Percentiles rank a stretch among this genome's conserved stretches.
These are phyloP conservation scores for Skeletonema grethae DNA, from an alignment of 108 stramenopile genomes.

Conservation along the genomic window DNA sequence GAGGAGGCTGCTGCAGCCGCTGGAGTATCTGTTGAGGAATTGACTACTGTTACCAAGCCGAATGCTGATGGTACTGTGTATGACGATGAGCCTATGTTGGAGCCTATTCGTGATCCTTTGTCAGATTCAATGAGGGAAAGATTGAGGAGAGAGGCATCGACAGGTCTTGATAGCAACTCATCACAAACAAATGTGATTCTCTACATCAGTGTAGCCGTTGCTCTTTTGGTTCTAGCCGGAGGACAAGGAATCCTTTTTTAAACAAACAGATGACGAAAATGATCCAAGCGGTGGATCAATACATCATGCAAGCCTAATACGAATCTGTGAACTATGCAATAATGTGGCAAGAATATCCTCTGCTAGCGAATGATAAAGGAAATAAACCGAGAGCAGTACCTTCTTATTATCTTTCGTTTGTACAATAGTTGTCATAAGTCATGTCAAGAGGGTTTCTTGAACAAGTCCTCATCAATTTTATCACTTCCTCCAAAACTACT, in stretches of 20 bases:
- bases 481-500: background rate
- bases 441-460: background rate
- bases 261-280: background rate
- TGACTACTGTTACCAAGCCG: constrained; percentile 6
- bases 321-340: background rate
- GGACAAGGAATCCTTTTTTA: constrained; percentile 78
- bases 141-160: constrained; percentile 70
- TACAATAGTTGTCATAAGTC: background rate
- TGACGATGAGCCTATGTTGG: constrained; percentile 45
- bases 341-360: background rate
- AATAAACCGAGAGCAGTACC: background rate
- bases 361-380: background rate
- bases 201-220: constrained; percentile 71
- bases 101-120: constrained; percentile 54
- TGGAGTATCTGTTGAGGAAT: constrained; percentile 35
- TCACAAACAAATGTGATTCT: constrained; percentile 77
- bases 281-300: background rate
- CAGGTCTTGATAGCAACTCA: constrained; percentile 71
- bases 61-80: constrained; percentile 35
- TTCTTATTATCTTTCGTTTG: background rate
- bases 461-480: background rate
- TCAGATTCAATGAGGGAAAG: constrained; percentile 73
- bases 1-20: constrained; percentile 42
- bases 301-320: background rate
- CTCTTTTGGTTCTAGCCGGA: constrained; percentile 62